Evolutionary conservation across 768 basidiomycete species (phyloP), one percentile per base, ranked within the genome.

Genomic region (Boletellus ananas): DNA sequence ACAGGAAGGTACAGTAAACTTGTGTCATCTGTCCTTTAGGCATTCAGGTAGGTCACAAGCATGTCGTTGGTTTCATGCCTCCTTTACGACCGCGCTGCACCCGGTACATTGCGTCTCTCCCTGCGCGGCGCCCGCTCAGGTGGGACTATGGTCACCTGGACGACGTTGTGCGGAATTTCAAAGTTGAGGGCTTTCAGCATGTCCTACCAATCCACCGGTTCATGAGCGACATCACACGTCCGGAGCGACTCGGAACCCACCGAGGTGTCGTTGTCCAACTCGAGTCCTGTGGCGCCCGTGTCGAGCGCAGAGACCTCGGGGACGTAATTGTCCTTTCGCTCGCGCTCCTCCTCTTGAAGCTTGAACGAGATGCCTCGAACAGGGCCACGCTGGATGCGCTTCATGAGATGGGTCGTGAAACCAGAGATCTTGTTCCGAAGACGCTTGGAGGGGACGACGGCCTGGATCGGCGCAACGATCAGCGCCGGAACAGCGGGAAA

Each of bases 361-460:
- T 97, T 96, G 92, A 98, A 99, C 49, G 96, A 98, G 72, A 99
- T 99, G 63, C 96, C 96, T 58, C 94, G 92, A 57, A 99, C 96
- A 64, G 96, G 96, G 3, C 96, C 96, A 52, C 85, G 85, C 74
- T 96, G 93, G 65, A 99, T 99, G 67, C 96, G 94, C 83, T 94
- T 97, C 96, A 99, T 99, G 72, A 99, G 79, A 71, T 99, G 96
- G 64, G 96, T 99, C 52, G 96, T 99, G 84, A 98, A 99, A 41
- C 96, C 96, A 11, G 95, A 87, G 67, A 99, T 89, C 83, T 99
- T 99, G 90, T 99, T 99, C 70, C 96, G 85, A 64, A 99, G 85
- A 61, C 95, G 92, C 78, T 99, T 98, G 49, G 96, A 97, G 52
- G 95, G 95, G 60, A 99, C 94, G 58, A 89, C 77, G 51, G 92